Evolutionary conservation across 805 yeast genomes (phyloP), one percentile per base, ranked within the genome.

Genomic region (Metschnikowia hibisci): DNA sequence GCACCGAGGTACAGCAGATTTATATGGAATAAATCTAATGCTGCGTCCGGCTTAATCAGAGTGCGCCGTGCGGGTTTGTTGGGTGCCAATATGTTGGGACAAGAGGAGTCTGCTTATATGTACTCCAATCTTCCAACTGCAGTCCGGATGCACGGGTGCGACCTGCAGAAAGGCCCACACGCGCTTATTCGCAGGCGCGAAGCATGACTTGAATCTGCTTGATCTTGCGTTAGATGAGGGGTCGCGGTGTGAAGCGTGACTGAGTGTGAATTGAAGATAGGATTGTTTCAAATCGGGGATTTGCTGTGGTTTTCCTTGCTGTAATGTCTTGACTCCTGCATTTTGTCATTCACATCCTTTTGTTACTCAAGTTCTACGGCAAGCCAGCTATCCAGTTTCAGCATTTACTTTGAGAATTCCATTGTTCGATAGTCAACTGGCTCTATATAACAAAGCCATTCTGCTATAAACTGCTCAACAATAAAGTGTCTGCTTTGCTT

Each of bases 51-150:
- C 23, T 27, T 22, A 22, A 16, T 35, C 25, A 28, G 14, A 16
- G 16, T 27, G 39, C 31, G 38, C 31, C 38, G 23, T 34, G 11
- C 15, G 27, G n/a, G 28, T 27, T 35, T 35, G 39, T 35, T 35
- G 39, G 39, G 39, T 16, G 39, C 32, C 32, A 27, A 18, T n/a
- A 35, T 27, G 39, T 28, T 26, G 39, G 39, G 39, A n/a, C 23
- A 10, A 12, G 18, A 35, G 32, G 32, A 27, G 32, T 16, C 16
- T 12, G 32, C 32, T n/a, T 35, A 27, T n/a, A 35, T 26, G 32
- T 32, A 35, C 7, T n/a, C 25, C 30, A 4, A 11, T 12, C 12
- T 6, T 20, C 14, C 3, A 12, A 20, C n/a, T 28, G 39, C 32
- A n/a, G 9, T n/a, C 16, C 12, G 9, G 32, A 23, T 35, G 39